A percentile compares a stretch with the other conserved stretches of the same genome.
phyloP scores from a whole-genome alignment of 768 basidiomycete species.

The Hypsizygus marmoreus region DNA sequence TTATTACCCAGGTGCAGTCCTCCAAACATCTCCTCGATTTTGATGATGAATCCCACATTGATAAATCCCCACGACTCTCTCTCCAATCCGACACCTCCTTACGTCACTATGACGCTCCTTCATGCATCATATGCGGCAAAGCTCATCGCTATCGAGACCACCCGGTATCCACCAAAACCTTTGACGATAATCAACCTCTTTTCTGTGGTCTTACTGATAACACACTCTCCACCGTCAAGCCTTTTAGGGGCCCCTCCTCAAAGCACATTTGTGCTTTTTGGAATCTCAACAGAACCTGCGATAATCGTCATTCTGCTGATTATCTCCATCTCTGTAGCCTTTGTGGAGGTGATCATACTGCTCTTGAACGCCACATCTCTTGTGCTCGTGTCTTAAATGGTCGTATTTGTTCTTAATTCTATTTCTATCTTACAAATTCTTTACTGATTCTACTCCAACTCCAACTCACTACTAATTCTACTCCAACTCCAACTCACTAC shows the following conservation, averaged over 20 bases:
- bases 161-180: not conserved
- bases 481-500: no score
- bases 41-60: no score
- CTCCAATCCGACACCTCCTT: no score
- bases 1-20: no score
- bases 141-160: slow-evolving; percentile 2
- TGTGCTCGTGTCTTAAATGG: slow-evolving; percentile 10
- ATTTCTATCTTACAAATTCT: not conserved
- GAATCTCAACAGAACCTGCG: slow-evolving; percentile 11
- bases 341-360: slow-evolving; percentile 18
- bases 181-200: slow-evolving; percentile 8
- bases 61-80: no score
- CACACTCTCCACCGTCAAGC: not conserved
- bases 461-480: no score
- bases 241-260: not conserved
- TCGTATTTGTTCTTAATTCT: slow-evolving; percentile 4
- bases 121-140: slow-evolving; percentile 14
- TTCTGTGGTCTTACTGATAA: slow-evolving; percentile 1
- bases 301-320: not conserved
- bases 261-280: slow-evolving; percentile 12
- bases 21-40: no score
- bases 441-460: slow-evolving; percentile 14
- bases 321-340: slow-evolving; percentile 19
- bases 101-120: no score
- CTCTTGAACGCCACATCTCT: slow-evolving; percentile 6